Evolutionary conservation across 345 rosid species (phyloP), one percentile per base, ranked within the genome.

Genomic region (Lepidium africanum): DNA sequence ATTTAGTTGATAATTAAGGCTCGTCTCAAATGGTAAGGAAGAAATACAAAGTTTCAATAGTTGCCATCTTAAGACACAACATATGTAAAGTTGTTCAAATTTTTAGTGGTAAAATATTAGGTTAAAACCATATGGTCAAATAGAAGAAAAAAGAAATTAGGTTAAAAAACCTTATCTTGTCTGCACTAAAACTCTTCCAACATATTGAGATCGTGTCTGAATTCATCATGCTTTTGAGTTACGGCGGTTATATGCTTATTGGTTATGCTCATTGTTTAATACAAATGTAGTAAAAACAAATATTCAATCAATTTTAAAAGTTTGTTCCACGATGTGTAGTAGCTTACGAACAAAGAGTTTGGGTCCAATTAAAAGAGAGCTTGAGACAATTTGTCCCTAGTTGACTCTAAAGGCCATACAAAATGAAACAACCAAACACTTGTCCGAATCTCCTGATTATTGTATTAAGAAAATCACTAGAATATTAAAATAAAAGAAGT

Each of bases 331-430:
- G 27, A 60, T 32, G 10, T 27, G 33, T 30, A 59, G 65, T 49
- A 59, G 67, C 43, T 33, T 32, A 70, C 60, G 6, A 48, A 48
- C 74, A 40, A 48, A 40, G 66, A 70, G 61, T 61, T 23, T 51
- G 60, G 68, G 62, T 61, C 74, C 68, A 70, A 70, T 70, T 41
- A 60, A 19, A 13, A 40, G 59, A 42, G 45, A 70, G 63, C 17
- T 63, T 11, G 50, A 48, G 76, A 62, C 75, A 62, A 53, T 12
- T 52, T 71, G 63, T 63, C 76, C 57, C 64, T 33, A 71, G 63
- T 63, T 63, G 42, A 43, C 49, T 27, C 49, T 45, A 63, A 71
- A 71, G 63, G 69, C 75, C 75, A 71, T 60, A 43, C 53, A 36
- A 53, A 62, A 63, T 47, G 47, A 52, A 52, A 63, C 56, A 69